Evolutionary conservation across 1,284 basidiomycete species (phyloP), one percentile per base, ranked within the genome.

Genomic region (Fomes fomentarius): DNA sequence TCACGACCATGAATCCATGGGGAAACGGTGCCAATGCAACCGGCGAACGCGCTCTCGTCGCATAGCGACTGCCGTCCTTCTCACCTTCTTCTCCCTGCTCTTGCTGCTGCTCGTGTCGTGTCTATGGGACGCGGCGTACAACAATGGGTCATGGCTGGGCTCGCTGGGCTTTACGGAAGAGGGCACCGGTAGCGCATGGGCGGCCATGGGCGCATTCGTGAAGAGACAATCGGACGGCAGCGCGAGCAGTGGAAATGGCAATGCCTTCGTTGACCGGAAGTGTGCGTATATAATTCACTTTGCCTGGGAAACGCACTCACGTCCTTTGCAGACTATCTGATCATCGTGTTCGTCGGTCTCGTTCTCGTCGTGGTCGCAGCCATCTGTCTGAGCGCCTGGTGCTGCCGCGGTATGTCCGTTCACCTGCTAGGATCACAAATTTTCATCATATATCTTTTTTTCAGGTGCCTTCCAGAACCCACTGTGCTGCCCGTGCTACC

Each of bases 401-500:
- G 61, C 47, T 63, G 61, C 54, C 47, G 54, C 38, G 56, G 58
- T 60, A 38, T 21, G 55, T 38, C 35, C 19, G 19, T 15, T 21
- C 15, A 25, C 19, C 15, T 19, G 19, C 22, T 15, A 24, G 8
- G 35, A n/a, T n/a, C 6, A 19, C n/a, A 19, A 38, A 30, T 12
- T 30, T 6, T 7, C 28, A 6, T 30, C 28, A 30, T 11, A 12
- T 22, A 14, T 37, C 19, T 9, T 37, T 15, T 26, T 15, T 21
- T 7, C 17, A 62, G 61, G 56, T 21, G 45, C 45, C 0, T 63
- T 63, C 39, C 46, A 63, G 40, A 63, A 63, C 26, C 61, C 61
- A n/a, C 48, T 63, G 14, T 63, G 61, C 44, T 63, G 58, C 47
- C 61, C 61, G 4, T 63, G 61, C 52, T 63, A 63, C 25, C 28